Base-by-base conservation (phyloP, 257 asterid species). In the Solanum dulcamara region DNA sequence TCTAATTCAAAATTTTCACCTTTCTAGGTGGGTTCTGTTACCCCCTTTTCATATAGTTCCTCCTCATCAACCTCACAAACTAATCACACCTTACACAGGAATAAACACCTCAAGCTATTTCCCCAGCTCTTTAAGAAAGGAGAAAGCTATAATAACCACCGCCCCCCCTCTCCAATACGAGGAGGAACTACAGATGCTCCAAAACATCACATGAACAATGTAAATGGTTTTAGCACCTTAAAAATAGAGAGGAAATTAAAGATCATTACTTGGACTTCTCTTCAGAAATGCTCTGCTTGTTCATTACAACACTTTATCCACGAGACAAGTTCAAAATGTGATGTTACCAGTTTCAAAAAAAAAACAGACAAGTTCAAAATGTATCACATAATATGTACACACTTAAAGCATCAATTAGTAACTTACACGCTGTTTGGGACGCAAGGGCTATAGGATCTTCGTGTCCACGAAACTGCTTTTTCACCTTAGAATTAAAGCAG, bases 391-490 rank as follows among this genome's bases (percentile, higher is more conserved):
- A 22, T 68, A 20, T 28, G 46, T 44, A 83, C 62, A 71, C 40
- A 11, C 30, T 10, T 42, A 46, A 59, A 83, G 38, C 74, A 71
- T 51, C 81, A 46, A 74, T 30, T n/a, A 77, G 40, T 46, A 87
- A 89, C 97, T 92, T 88, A 96, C 99, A 96, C 40, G 98, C 97
- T 48, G 99, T 97, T 87, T 94, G 97, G 8, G 98, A 94, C 85
- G 99, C 96, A 89, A 97, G 98, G 81, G 81, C 86, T 81, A 92
- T 87, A 60, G 99, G 99, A 84, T 93, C 94, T 90, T 97, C 98
- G 85, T 93, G 94, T 59, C 98, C 97, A 26, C 97, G 98, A 82
- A 87, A 92, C 84, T 94, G 96, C 90, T 89, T 93, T 93, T 91
- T 94, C 70, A 90, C 87, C 15, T 89, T 93, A 88, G 99, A 95